phyloP scores from a whole-genome alignment of 2,329 filamentous ascomycete species.

The Dothiorella sarmentorum region DNA sequence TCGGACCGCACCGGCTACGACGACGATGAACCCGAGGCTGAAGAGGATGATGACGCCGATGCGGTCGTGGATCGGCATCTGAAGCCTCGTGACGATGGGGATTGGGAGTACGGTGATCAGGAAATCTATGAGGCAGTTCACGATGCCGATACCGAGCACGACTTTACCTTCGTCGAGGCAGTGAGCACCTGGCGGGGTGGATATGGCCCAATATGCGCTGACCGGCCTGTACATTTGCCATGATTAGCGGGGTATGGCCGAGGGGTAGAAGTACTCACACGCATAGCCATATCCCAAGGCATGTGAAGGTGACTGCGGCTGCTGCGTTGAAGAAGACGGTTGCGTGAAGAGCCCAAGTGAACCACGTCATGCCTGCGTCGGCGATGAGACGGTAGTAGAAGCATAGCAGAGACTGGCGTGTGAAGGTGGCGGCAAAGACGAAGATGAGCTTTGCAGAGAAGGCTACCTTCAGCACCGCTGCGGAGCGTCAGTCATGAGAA shows the following conservation, averaged over 20 bases:
- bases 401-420: slow-evolving; percentile 42
- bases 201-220: slow-evolving; percentile 42
- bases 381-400: slow-evolving; percentile 46
- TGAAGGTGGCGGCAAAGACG: slow-evolving; percentile 41
- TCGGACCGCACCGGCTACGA: slow-evolving; percentile 41
- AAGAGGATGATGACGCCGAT: slow-evolving; percentile 40
- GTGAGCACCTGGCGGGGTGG: slow-evolving; percentile 28
- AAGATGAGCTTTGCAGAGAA: slow-evolving; percentile 44
- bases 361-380: slow-evolving; percentile 40
- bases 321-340: slow-evolving; percentile 37
- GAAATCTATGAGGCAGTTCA: slow-evolving; percentile 44
- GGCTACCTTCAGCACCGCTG: slow-evolving; percentile 36
- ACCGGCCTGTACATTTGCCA: slow-evolving; percentile 30
- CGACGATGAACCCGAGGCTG: slow-evolving; percentile 42
- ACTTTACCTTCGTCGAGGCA: slow-evolving; percentile 42
- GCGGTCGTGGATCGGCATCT: slow-evolving; percentile 42
- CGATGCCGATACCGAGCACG: slow-evolving; percentile 40
- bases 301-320: slow-evolving; percentile 39
- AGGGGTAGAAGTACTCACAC: slow-evolving; percentile 23
- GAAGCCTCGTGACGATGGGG: slow-evolving; percentile 41
- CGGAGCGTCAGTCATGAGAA: not conserved
- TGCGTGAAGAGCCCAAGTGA: slow-evolving; percentile 39
- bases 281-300: slow-evolving; percentile 40
- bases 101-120: slow-evolving; percentile 43
- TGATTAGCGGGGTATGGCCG: not conserved